Conservation (phyloP, 2,329 filamentous ascomycete genomes). For the Pseudocercospora macadamiae region DNA sequence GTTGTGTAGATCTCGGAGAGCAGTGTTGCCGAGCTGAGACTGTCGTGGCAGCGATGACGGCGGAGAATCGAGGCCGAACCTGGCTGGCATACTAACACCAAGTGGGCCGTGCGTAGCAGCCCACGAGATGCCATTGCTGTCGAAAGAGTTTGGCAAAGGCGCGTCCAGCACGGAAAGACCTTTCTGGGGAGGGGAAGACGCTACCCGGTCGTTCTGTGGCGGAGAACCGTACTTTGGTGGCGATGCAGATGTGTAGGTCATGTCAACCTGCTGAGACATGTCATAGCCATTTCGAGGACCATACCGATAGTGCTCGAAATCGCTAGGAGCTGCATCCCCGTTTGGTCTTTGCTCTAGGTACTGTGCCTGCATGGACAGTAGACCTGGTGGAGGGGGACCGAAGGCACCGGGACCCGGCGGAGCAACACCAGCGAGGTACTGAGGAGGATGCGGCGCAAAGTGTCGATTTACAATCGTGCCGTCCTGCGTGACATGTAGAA, state of each 20-base stretch:
- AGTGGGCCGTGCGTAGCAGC: constrained; percentile 78
- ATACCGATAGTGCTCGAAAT: constrained; percentile 36
- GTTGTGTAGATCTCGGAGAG: constrained; percentile 62
- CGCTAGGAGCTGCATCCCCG: constrained; percentile 27
- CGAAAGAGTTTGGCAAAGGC: constrained; percentile 89
- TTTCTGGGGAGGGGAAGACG: constrained; percentile 68
- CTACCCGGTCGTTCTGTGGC: constrained; percentile 74
- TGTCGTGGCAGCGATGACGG: constrained; percentile 65
- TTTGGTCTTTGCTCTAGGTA: constrained; percentile 35
- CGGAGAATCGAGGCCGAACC: constrained; percentile 80
- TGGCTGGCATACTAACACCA: constrained; percentile 87
- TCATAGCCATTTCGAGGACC: constrained; percentile 33
- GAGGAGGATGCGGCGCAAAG: constrained; percentile 25
- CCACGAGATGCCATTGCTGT: constrained; percentile 92
- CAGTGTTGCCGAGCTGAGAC: constrained; percentile 37
- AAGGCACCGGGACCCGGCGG: constrained; percentile 25
- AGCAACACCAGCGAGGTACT: constrained; percentile 21
- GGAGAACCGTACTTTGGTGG: constrained; percentile 84
- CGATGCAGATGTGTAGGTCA: constrained; percentile 59
- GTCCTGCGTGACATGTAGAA: constrained; percentile 92
- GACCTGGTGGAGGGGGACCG: constrained; percentile 34
- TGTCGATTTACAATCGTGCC: constrained; percentile 83
- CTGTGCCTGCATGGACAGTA: constrained; percentile 42
- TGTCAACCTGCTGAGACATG: constrained; percentile 51
- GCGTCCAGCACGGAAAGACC: constrained; percentile 92